phyloP scores from a whole-genome alignment of 306 rosid genomes.

The Glycine tomentella region DNA sequence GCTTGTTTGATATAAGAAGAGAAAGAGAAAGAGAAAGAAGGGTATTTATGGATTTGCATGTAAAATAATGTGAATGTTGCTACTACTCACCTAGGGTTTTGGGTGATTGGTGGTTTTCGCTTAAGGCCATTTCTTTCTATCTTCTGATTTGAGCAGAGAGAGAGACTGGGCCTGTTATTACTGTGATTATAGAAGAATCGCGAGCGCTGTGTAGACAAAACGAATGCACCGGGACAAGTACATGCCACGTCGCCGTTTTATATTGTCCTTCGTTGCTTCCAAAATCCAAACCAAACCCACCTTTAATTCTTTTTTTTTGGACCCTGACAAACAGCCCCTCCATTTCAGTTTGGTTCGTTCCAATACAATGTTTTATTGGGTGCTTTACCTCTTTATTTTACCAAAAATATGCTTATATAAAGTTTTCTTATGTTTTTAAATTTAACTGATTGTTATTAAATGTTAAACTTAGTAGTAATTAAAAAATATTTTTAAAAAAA shows the following conservation, averaged over 20 bases:
- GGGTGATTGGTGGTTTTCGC: background rate
- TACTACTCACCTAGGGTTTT: conserved; percentile 46
- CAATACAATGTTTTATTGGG: too few relatives aligned
- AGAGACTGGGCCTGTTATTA: conserved; percentile 7
- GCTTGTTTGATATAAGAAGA: conserved; percentile 22
- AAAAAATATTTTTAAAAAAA: too few relatives aligned
- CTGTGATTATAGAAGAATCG: background rate
- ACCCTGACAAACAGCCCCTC: too few relatives aligned
- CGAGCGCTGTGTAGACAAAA: conserved; percentile 18
- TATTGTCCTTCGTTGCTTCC: background rate
- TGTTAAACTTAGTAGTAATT: too few relatives aligned
- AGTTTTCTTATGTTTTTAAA: background rate
- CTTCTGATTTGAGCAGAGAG: conserved; percentile 9
- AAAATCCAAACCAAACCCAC: too few relatives aligned
- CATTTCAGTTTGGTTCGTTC: too few relatives aligned
- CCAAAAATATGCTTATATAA: too few relatives aligned
- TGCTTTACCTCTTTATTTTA: too few relatives aligned
- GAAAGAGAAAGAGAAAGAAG: conserved; percentile 23
- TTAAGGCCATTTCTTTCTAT: background rate
- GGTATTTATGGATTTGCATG: conserved; percentile 59
- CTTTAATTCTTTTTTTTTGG: too few relatives aligned
- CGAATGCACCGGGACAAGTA: conserved; percentile 4
- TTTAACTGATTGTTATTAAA: too few relatives aligned
- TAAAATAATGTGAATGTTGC: background rate
- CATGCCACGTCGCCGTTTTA: conserved; percentile 34